These are phyloP conservation scores for Aristolochia californica DNA, from an alignment of 164 flowering plant genomes.

Conservation along the genomic window DNA sequence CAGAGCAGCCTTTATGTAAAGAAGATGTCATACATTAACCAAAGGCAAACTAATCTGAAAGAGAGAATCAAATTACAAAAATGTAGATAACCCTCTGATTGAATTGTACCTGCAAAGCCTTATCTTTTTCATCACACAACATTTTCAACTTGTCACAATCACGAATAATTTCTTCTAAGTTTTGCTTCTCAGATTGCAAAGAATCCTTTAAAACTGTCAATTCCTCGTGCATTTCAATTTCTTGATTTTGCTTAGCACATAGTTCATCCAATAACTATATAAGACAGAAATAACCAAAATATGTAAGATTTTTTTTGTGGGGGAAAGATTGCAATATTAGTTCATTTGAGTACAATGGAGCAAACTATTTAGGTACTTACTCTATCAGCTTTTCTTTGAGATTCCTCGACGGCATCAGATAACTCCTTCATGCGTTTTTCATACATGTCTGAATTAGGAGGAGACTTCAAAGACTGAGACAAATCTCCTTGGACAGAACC, in stretches of 20 bases:
- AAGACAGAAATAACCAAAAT: neutral
- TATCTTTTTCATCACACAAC: slow-evolving; percentile 56
- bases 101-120: slow-evolving; percentile 47
- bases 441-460: slow-evolving; percentile 34
- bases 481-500: slow-evolving; percentile 62
- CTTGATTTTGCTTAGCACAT: slow-evolving; percentile 51
- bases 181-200: slow-evolving; percentile 47
- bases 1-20: slow-evolving; percentile 34
- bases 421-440: slow-evolving; percentile 75
- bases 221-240: slow-evolving; percentile 50
- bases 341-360: neutral
- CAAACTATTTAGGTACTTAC: slow-evolving; percentile 27
- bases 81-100: neutral
- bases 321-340: neutral
- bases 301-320: too few species aligned
- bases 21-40: neutral
- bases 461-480: slow-evolving; percentile 34
- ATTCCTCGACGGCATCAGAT: slow-evolving; percentile 68
- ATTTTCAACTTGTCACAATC: slow-evolving; percentile 51
- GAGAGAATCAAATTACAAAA: neutral
- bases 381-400: slow-evolving; percentile 49
- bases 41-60: too few species aligned
- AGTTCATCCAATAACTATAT: slow-evolving; percentile 61
- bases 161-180: slow-evolving; percentile 30
- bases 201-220: slow-evolving; percentile 47